These are phyloP conservation scores for Candida glucosophila DNA, from an alignment of 1,139 yeast species.

Conservation along the genomic window DNA sequence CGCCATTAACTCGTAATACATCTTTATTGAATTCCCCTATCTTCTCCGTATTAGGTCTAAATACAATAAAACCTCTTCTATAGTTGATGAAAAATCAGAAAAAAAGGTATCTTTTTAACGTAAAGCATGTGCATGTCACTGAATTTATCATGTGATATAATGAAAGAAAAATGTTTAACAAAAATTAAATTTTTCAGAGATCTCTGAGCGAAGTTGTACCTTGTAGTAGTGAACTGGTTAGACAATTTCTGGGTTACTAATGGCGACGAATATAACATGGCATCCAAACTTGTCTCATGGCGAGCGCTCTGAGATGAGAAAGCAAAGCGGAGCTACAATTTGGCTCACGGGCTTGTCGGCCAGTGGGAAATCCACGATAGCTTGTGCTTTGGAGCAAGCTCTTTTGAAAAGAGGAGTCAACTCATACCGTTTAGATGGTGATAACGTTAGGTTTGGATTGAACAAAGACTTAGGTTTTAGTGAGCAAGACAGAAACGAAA, in stretches of 20 bases:
- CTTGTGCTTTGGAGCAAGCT: constrained; percentile 85
- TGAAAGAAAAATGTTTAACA: no score
- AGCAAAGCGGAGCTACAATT: constrained; percentile 81
- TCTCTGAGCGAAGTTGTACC: no score
- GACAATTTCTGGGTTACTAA: no score
- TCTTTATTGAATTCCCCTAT: constrained; percentile 13
- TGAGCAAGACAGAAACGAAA: constrained; percentile 87
- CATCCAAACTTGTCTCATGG: constrained; percentile 79
- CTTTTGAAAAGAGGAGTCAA: constrained; percentile 58
- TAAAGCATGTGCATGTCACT: no score
- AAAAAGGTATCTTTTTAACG: no score
- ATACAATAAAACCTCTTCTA: no score
- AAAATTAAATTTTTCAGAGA: no score
- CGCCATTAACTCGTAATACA: constrained; percentile 89
- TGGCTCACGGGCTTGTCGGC: constrained; percentile 97
- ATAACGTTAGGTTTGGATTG: constrained; percentile 86
- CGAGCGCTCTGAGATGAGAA: constrained; percentile 64
- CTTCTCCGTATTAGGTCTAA: no score
- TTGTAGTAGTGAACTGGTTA: no score
- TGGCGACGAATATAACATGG: constrained; percentile 97
- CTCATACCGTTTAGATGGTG: constrained; percentile 90
- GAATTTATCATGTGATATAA: no score
- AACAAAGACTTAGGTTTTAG: constrained; percentile 92
- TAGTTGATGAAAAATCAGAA: no score
- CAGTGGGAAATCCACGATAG: constrained; percentile 90